A percentile compares a stretch with the other conserved stretches of the same genome.
Conservation (phyloP, 1,284 basidiomycete species). For the Ustilago trichophora region DNA sequence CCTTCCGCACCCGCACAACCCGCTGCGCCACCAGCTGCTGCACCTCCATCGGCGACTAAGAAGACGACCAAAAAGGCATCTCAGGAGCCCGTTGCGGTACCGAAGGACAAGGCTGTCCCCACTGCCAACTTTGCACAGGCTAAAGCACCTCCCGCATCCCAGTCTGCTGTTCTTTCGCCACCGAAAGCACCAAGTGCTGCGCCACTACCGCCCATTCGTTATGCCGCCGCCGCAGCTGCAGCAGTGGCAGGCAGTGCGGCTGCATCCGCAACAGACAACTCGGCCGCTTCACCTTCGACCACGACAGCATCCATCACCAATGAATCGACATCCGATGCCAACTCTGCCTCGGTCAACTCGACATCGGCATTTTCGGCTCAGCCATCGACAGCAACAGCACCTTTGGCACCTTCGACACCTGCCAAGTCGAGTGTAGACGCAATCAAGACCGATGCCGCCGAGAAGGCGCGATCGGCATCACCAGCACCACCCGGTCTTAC, state of each 20-base stretch:
- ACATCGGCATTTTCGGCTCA: conserved; percentile 12
- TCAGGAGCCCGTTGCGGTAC: conserved; percentile 39
- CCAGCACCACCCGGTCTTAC: conserved; percentile 43
- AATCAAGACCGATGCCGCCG: conserved; percentile 13
- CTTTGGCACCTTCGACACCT: conserved; percentile 12
- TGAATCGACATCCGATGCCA: conserved; percentile 19
- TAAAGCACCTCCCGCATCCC: conserved; percentile 69
- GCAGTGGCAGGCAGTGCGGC: conserved; percentile 68
- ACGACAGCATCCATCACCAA: conserved; percentile 22
- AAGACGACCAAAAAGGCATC: conserved; percentile 50
- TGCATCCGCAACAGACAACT: conserved; percentile 21
- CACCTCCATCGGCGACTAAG: conserved; percentile 25
- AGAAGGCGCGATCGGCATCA: conserved; percentile 34
- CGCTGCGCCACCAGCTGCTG: conserved; percentile 8
- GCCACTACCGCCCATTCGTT: conserved; percentile 77
- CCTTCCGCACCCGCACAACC: conserved; percentile 10
- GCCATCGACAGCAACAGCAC: conserved; percentile 8
- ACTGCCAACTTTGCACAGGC: conserved; percentile 77
- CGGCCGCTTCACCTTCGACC: conserved; percentile 34
- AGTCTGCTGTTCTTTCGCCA: conserved; percentile 45
- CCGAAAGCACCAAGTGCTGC: conserved; percentile 56
- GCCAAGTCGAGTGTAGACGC: conserved; percentile 31
- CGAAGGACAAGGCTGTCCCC: conserved; percentile 75
- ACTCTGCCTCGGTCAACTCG: neutral
- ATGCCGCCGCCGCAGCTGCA: conserved; percentile 89